A percentile compares a stretch with the other conserved stretches of the same genome.
Evolutionary conservation across 306 rosid species (phyloP).

Genomic region (Amphicarpaea edgeworthii): DNA sequence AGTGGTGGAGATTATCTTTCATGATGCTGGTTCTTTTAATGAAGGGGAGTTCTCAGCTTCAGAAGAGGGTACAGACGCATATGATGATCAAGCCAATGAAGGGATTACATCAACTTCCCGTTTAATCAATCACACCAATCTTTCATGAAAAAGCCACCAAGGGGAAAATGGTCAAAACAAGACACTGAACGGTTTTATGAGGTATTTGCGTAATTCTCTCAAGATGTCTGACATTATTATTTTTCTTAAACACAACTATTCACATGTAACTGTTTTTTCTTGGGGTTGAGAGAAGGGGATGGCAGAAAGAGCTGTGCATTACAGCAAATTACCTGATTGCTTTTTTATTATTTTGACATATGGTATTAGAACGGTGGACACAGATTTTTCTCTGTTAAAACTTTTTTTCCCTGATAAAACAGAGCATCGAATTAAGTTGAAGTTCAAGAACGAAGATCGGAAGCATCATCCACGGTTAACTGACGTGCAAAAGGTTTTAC

Average conservation of each 20-base stretch:
- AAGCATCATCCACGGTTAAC: conserved; percentile 61
- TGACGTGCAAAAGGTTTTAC: conserved; percentile 65
- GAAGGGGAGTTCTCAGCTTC: conserved; percentile 49
- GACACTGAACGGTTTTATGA: conserved; percentile 82
- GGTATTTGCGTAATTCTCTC: conserved; percentile 54
- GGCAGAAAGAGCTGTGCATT: conserved; percentile 2
- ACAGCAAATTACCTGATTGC: conserved; percentile 9
- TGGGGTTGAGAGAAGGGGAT: conserved; percentile 18
- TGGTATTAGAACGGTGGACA: conserved; percentile 76
- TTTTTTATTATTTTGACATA: conserved; percentile 36
- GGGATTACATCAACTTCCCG: conserved; percentile 46
- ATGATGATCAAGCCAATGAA: conserved; percentile 58
- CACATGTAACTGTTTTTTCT: background rate
- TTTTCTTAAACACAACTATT: conserved; percentile 18
- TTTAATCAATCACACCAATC: conserved; percentile 73
- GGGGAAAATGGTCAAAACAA: conserved; percentile 78
- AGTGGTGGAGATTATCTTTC: conserved; percentile 54
- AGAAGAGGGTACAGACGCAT: conserved; percentile 68
- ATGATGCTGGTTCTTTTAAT: conserved; percentile 30
- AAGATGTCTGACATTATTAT: conserved; percentile 17
- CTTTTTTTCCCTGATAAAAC: conserved; percentile 66
- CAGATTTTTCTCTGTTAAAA: conserved; percentile 80
- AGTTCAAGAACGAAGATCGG: conserved; percentile 81
- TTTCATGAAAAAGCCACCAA: conserved; percentile 75
- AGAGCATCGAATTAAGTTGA: conserved; percentile 72